Conservation (phyloP, 352 stramenopile species). For the Phytophthora tubulina region DNA sequence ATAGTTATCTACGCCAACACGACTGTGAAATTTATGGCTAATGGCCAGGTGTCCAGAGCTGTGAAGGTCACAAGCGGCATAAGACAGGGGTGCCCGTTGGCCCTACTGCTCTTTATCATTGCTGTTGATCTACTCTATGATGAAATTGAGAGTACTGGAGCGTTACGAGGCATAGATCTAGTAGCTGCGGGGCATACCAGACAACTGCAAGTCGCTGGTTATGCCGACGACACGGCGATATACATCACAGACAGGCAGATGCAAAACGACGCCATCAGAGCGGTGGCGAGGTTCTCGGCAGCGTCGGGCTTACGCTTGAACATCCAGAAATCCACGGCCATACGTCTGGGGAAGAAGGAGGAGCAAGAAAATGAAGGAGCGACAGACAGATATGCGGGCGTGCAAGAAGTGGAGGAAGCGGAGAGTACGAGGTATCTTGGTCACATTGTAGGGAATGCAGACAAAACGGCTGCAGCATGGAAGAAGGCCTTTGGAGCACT, state of each 20-base stretch:
- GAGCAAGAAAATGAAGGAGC: no score
- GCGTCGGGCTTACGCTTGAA: background rate
- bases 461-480: background rate
- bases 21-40: background rate
- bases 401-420: no score
- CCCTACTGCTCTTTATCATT: slow-evolving; percentile 9
- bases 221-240: slow-evolving; percentile 18
- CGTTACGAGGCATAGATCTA: background rate
- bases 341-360: no score
- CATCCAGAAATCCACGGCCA: no score
- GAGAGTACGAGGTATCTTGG: slow-evolving; percentile 3
- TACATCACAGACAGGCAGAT: background rate
- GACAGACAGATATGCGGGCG: no score
- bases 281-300: background rate
- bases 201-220: background rate
- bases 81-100: slow-evolving; percentile 4
- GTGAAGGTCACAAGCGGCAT: slow-evolving; percentile 1
- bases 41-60: background rate
- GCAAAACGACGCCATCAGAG: background rate
- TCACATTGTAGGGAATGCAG: background rate
- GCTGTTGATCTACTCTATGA: slow-evolving; percentile 5
- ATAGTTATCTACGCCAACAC: background rate
- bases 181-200: no score
- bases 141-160: background rate
- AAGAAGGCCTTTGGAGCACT: background rate